Evolutionary conservation across 192 early-diverging fungal species (phyloP).

Genomic region (Coemansia furcata): DNA sequence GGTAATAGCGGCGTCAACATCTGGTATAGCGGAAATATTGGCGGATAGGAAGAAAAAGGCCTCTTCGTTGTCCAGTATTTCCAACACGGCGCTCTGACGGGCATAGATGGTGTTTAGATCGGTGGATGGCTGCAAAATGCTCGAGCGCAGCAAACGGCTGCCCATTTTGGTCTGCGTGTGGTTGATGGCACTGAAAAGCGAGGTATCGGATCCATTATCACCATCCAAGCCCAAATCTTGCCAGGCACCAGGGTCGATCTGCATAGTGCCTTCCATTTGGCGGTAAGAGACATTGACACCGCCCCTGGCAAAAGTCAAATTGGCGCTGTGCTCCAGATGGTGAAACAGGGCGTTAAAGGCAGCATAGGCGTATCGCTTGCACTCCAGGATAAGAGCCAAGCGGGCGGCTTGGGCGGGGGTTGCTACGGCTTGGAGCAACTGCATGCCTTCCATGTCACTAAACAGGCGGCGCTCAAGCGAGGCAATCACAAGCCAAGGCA

Average conservation of each 20-base stretch:
- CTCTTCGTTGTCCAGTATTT: conserved; percentile 50
- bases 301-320: conserved; percentile 11
- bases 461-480: conserved; percentile 31
- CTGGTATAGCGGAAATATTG: conserved; percentile 48
- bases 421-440: conserved; percentile 14
- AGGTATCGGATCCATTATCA: conserved; percentile 1
- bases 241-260: conserved; percentile 51
- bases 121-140: conserved; percentile 71
- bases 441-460: conserved; percentile 27
- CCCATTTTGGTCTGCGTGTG: conserved; percentile 41
- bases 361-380: conserved; percentile 45
- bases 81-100: conserved; percentile 33
- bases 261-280: conserved; percentile 51
- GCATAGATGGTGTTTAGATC: conserved; percentile 41
- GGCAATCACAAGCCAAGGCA: conserved; percentile 36
- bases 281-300: conserved; percentile 23
- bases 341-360: conserved; percentile 40
- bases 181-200: conserved; percentile 31
- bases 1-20: conserved; percentile 61
- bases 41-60: conserved; percentile 51
- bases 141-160: conserved; percentile 67
- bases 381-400: conserved; percentile 19
- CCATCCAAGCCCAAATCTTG: conserved; percentile 26
- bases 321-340: conserved; percentile 20
- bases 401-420: conserved; percentile 16